A percentile compares a stretch with the other conserved stretches of the same genome.
phyloP scores from a whole-genome alignment of 2,329 filamentous ascomycete genomes.

The Colletotrichum sp. region DNA sequence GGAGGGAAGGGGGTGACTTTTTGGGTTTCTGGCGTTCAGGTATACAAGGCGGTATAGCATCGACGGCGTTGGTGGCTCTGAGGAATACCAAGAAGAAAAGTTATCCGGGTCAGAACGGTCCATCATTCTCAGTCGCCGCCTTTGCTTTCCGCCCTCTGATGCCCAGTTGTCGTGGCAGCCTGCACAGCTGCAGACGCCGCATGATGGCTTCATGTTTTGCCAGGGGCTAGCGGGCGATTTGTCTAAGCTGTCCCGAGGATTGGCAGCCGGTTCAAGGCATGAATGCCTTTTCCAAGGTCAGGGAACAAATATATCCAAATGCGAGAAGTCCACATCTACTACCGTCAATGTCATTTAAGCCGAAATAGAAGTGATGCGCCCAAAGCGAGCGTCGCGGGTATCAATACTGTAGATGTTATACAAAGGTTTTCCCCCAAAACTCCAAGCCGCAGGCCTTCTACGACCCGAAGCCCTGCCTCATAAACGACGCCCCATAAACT shows the following conservation, averaged over 20 bases:
- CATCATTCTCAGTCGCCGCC: constrained; percentile 16
- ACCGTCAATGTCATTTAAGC: background rate
- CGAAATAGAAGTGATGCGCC: background rate
- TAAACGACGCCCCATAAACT: background rate
- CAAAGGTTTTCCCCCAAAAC: background rate
- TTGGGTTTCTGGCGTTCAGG: constrained; percentile 16
- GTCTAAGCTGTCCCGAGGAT: background rate
- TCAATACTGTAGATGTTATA: background rate
- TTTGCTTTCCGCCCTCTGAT: background rate
- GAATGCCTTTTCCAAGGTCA: background rate
- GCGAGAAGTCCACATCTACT: background rate
- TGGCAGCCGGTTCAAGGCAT: background rate
- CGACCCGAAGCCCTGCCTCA: background rate
- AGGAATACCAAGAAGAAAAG: constrained; percentile 18
- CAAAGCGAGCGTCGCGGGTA: constrained; percentile 21
- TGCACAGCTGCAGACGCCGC: background rate
- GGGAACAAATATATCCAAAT: background rate
- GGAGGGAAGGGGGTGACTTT: background rate
- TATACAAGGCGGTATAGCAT: constrained; percentile 21
- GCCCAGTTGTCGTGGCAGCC: background rate
- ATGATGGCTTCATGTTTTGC: background rate
- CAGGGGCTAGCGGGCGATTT: background rate
- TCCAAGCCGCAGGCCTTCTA: background rate
- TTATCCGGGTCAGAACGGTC: constrained; percentile 15
- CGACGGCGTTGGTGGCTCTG: constrained; percentile 23